Evolutionary conservation across 2,329 filamentous ascomycete species (phyloP).

Genomic region (Chaetothyriales sp.): DNA sequence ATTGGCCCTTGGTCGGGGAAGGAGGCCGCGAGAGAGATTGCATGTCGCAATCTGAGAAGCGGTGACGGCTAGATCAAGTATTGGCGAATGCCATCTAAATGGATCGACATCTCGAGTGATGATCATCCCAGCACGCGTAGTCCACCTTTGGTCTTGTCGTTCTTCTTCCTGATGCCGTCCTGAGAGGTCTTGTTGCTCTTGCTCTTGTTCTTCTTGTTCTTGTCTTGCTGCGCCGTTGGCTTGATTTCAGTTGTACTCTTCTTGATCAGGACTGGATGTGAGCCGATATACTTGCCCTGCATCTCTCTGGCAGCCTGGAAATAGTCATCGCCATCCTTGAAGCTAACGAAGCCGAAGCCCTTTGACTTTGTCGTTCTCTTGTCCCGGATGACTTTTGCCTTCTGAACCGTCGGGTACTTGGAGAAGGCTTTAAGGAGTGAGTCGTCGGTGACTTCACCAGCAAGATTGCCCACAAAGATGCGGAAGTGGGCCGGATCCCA

Average conservation of each 20-base stretch:
- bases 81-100: neutral
- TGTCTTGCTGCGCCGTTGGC: conserved; percentile 53
- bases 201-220: conserved; percentile 40
- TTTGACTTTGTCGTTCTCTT: conserved; percentile 94
- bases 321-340: conserved; percentile 88
- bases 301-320: conserved; percentile 95
- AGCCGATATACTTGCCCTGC: conserved; percentile 98
- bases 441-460: conserved; percentile 94
- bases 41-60: neutral
- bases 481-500: conserved; percentile 94
- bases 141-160: conserved; percentile 33
- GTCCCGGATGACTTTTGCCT: conserved; percentile 85
- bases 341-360: conserved; percentile 92
- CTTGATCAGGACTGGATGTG: conserved; percentile 76
- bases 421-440: conserved; percentile 87
- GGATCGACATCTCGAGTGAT: neutral
- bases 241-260: conserved; percentile 88
- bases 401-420: conserved; percentile 75
- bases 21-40: neutral
- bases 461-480: conserved; percentile 90
- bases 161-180: conserved; percentile 31
- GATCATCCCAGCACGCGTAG: conserved; percentile 31
- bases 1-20: neutral
- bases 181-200: conserved; percentile 32
- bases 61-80: neutral